phyloP scores from a whole-genome alignment of 208 protist genomes.

The Leishmania aethiopica region DNA sequence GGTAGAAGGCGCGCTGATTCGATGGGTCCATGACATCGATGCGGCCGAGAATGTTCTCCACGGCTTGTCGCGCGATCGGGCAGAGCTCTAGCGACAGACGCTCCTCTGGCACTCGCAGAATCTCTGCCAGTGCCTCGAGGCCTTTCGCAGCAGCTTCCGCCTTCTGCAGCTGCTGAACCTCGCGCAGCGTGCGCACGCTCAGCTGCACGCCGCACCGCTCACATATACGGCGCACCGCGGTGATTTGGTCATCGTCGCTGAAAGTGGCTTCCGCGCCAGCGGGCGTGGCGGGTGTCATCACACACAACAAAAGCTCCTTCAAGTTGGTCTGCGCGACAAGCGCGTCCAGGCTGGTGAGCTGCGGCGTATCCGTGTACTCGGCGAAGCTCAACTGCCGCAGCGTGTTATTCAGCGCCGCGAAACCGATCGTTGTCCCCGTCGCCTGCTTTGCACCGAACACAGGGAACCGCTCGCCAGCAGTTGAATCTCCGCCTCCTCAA shows the following conservation, averaged over 20 bases:
- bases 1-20: slow-evolving; percentile 81
- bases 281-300: slow-evolving; percentile 1
- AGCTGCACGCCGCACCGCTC: slow-evolving; percentile 74
- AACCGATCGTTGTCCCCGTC: slow-evolving; percentile 56
- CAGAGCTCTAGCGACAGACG: slow-evolving; percentile 43
- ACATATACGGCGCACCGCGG: slow-evolving; percentile 74
- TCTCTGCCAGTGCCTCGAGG: slow-evolving; percentile 51
- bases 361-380: slow-evolving; percentile 77
- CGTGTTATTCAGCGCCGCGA: slow-evolving; percentile 85
- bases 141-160: slow-evolving; percentile 13
- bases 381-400: slow-evolving; percentile 76
- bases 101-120: slow-evolving; percentile 89
- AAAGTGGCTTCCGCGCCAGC: slow-evolving; percentile 3
- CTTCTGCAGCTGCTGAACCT: slow-evolving; percentile 39
- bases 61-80: slow-evolving; percentile 54
- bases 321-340: slow-evolving; percentile 84
- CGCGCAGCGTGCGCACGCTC: slow-evolving; percentile 32
- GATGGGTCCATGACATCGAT: slow-evolving; percentile 72
- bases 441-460: slow-evolving; percentile 39
- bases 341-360: slow-evolving; percentile 79
- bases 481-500: slow-evolving; percentile 89
- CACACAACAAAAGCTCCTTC: slow-evolving; percentile 73
- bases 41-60: slow-evolving; percentile 64
- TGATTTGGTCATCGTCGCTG: slow-evolving; percentile 52
- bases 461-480: slow-evolving; percentile 70